Evolutionary conservation across 2,329 filamentous ascomycete species (phyloP), one percentile per base, ranked within the genome.

Genomic region (Sphaerostilbella broomeana): DNA sequence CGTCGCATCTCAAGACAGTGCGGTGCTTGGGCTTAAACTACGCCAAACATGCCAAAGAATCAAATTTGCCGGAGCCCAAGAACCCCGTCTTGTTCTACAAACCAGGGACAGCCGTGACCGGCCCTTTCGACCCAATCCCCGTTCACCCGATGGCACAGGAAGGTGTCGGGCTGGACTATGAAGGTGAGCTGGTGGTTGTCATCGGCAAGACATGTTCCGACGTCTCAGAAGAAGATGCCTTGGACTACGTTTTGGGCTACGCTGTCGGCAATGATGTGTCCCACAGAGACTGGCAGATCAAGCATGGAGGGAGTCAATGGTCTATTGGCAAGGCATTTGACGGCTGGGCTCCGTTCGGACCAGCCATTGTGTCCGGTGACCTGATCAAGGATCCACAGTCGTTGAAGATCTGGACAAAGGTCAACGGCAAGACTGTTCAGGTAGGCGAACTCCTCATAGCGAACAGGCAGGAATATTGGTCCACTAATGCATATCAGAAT

Each of bases 241-340:
- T 88, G n/a, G 65, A 80, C 37, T 80, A 85, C 52, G 81, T 89
- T 3, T 67, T 87, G 2, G 85, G 85, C 5, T 89, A 88, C 55
- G 70, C 79, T 2, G 73, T 85, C 22, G 82, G 84, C 38, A 85
- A 90, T 60, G 85, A 90, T 57, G 74, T 90, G n/a, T 86, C 80
- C 9, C 83, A 86, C 61, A 77, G 84, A 27, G 81, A 86, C 48
- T 88, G 82, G 80, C 82, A 86, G 61, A 60, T 84, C 44, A 73
- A 79, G 57, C 72, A 69, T 27, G 80, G 80, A 12, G 79, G 79
- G 12, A 73, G 79, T 1, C 82, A 86, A 61, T 86, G 81, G 81
- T 73, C 71, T 1, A 63, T 84, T 11, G 82, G 81, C 25, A 87
- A 87, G 59, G 78, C 81, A 3, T 86, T 85, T 47, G 82, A 87